These are phyloP conservation scores for Lodderomyces beijingensis DNA, from an alignment of 1,139 yeast genomes.

Conservation along the genomic window DNA sequence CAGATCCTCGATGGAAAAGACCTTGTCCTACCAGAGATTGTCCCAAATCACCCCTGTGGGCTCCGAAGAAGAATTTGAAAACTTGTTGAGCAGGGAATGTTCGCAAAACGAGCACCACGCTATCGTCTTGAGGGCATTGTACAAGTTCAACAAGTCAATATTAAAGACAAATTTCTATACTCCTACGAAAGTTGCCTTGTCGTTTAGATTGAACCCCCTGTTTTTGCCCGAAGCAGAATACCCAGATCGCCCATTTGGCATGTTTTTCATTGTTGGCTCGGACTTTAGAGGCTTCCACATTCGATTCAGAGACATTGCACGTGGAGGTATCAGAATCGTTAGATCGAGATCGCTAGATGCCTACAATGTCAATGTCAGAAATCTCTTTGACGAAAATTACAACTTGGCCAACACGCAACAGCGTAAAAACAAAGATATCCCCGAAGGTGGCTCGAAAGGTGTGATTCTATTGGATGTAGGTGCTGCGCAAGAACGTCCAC, in stretches of 20 bases:
- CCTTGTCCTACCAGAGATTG: constrained; percentile 85
- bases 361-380: constrained; percentile 79
- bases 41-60: constrained; percentile 73
- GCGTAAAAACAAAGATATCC: constrained; percentile 94
- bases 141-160: constrained; percentile 78
- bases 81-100: constrained; percentile 62
- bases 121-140: constrained; percentile 76
- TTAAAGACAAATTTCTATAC: constrained; percentile 92
- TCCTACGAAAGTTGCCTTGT: constrained; percentile 90
- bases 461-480: constrained; percentile 83
- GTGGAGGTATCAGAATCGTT: constrained; percentile 98
- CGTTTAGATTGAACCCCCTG: constrained; percentile 84
- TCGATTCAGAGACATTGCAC: constrained; percentile 93
- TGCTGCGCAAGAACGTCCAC: constrained; percentile 76
- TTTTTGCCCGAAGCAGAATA: constrained; percentile 83
- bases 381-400: constrained; percentile 93
- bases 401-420: constrained; percentile 96
- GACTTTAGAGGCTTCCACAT: constrained; percentile 98
- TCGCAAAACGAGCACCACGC: constrained; percentile 80
- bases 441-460: constrained; percentile 99
- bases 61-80: constrained; percentile 69
- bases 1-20: constrained; percentile 68
- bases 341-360: constrained; percentile 83
- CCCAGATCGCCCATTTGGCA: constrained; percentile 89
- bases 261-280: constrained; percentile 93